Base-by-base conservation (phyloP, 108 stramenopile genomes). In the Asterionellopsis glacialis region DNA sequence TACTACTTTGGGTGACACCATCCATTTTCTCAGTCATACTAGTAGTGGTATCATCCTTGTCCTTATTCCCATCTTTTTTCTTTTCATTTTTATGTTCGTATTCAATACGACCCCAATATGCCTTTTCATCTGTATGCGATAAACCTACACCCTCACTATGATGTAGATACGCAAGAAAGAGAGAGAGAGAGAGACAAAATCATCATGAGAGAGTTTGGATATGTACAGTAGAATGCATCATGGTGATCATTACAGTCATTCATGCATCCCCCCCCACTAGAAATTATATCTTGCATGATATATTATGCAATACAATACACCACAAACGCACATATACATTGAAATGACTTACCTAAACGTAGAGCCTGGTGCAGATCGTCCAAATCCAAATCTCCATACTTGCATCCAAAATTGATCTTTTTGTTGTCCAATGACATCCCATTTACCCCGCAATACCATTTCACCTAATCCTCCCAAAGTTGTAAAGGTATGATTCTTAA, bases 401-500 rank as follows among this genome's bases (percentile, higher is more conserved):
- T 81, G 80, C 83, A 91, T 91, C 90, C 90, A 91, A 11, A 91
- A 57, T 48, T 88, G 81, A 76, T 91, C 86, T 0, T 77, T 52
- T 33, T 82, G 63, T n/a, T 82, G 57, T 18, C 86, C 90, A 44
- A 91, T 68, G 42, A 88, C 70, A 54, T 79, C 70, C 74, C 81
- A 91, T 65, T 82, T 88, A 11, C 90, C 90, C 6, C 90, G 74
- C 45, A 88, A 59, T 51, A 87, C 68, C 10, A 68, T 77, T 24
- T 69, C 71, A 21, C 90, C 90, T 38, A 88, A 55, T 10, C 90
- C 90, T n/a, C 52, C 65, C 13, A 84, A 26, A 2, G 90, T 88
- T 12, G 72, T 65, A 63, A 91, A 91, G 0, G 90, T 91, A 33
- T 85, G 86, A 65, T 91, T 91, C 16, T 70, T 56, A 59, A 83